phyloP scores from a whole-genome alignment of 2,329 filamentous ascomycete genomes.

The Aspergillus sp. region DNA sequence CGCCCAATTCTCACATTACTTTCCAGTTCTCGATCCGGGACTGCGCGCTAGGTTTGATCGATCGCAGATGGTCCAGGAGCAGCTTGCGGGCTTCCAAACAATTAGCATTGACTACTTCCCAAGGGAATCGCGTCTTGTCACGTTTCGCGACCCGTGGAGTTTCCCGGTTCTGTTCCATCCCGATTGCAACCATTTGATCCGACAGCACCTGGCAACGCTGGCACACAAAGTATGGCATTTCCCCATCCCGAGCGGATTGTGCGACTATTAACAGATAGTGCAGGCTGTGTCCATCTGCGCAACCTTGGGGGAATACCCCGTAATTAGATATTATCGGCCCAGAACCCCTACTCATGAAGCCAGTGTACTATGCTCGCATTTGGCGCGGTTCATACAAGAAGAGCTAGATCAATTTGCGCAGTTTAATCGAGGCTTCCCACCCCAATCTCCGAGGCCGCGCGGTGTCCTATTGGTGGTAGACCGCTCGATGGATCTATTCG shows the following conservation, averaged over 20 bases:
- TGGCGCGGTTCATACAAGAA: conserved; percentile 87
- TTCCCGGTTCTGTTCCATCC: conserved; percentile 93
- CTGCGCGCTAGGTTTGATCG: conserved; percentile 73
- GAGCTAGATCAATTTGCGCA: conserved; percentile 88
- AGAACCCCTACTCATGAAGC: conserved; percentile 77
- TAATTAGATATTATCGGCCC: conserved; percentile 86
- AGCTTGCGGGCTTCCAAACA: conserved; percentile 77
- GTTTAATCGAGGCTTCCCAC: conserved; percentile 80
- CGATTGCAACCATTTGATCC: conserved; percentile 79
- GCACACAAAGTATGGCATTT: conserved; percentile 72
- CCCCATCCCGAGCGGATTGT: conserved; percentile 15
- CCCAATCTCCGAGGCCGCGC: conserved; percentile 68
- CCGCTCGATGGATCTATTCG: conserved; percentile 85
- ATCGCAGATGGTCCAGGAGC: conserved; percentile 66
- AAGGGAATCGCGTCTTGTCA: conserved; percentile 85
- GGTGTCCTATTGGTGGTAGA: conserved; percentile 85
- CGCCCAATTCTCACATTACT: conserved; percentile 20
- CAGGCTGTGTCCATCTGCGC: conserved; percentile 86
- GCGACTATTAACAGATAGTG: conserved; percentile 11
- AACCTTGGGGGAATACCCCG: conserved; percentile 88
- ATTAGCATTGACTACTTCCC: conserved; percentile 88
- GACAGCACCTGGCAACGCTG: conserved; percentile 76
- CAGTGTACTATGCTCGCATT: conserved; percentile 78
- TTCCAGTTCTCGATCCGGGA: conserved; percentile 64
- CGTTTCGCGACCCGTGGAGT: conserved; percentile 92